Base-by-base conservation (phyloP, 1,284 basidiomycete species). In the Chalciporus sp. region DNA sequence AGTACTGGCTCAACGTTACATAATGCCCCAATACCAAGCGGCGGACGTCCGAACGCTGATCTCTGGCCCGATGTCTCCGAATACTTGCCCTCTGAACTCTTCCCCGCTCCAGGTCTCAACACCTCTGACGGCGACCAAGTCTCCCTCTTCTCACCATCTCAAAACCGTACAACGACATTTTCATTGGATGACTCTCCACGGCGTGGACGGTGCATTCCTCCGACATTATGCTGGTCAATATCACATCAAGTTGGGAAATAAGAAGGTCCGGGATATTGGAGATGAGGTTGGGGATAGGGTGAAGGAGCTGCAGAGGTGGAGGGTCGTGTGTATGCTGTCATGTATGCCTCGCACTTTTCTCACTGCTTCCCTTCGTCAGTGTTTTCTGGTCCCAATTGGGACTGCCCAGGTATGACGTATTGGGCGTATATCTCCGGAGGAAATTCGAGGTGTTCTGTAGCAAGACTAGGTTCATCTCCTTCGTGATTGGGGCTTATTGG, bases 141-240 rank as follows among this genome's bases (percentile, higher is more conserved):
- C 4, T 77, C 81, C 55, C 70, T 92, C 7, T 92, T 91, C 69
- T 91, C 89, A 1, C 31, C 78, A 90, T 68, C 77, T 82, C 9
- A 81, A 79, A 65, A 91, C 89, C 0, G 88, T 92, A 4, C 78
- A 81, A 58, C 74, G 80, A 20, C 90, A 92, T 64, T 91, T 92
- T 65, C 79, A 84, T 58, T 90, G 87, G 87, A 91, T 92, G 90
- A 88, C 88, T 7, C 72, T 81, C 57, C 85, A 90, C 58, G 83
- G 83, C 42, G 79, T 92, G 20, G 87, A 91, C 58, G 90, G 90
- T 8, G 86, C 80, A 2, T 90, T 92, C 65, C 66, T 92, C 16
- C 90, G 91, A 65, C 82, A 90, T 5, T 90, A 91, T 64, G 79
- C 79, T 0, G 77, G 80, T 0, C 79, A 88, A 60, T 83, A 81